Conservation (phyloP, 139 green algal genomes). For the Tetradesmus lagerheimii region DNA sequence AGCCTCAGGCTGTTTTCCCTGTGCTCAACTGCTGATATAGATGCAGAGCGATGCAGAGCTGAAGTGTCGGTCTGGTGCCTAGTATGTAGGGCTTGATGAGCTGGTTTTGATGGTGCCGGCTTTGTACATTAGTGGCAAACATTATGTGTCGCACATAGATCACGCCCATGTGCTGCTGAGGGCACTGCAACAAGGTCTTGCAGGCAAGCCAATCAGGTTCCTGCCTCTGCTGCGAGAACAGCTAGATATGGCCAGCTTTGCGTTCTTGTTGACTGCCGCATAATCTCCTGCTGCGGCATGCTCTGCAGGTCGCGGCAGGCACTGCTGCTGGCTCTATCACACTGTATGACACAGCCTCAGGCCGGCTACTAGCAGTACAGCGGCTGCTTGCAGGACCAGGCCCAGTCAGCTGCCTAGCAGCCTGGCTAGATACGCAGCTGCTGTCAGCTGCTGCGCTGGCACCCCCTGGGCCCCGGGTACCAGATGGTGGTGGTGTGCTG, state of each 20-base stretch:
- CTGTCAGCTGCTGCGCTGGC: neutral
- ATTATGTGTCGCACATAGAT: too few species aligned
- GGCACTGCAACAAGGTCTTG: too few species aligned
- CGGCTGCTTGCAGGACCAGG: conserved; percentile 15
- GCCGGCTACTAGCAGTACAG: conserved; percentile 42
- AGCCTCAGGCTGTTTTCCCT: neutral
- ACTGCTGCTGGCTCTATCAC: neutral
- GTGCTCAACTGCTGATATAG: too few species aligned
- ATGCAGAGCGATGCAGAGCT: too few species aligned
- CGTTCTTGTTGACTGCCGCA: neutral
- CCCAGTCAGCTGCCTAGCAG: conserved; percentile 11
- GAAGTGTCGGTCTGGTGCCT: too few species aligned
- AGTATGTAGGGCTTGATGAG: too few species aligned
- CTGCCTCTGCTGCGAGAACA: neutral
- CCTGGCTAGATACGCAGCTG: neutral
- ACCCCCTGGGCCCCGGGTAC: neutral
- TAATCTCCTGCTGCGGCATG: neutral
- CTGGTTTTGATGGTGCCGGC: too few species aligned
- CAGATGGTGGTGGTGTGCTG: conserved; percentile 38
- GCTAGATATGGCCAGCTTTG: neutral
- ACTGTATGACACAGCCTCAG: conserved; percentile 33
- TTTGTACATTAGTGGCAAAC: too few species aligned
- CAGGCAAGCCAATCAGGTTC: too few species aligned
- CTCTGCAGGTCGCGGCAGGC: conserved; percentile 38
- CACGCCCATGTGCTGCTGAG: too few species aligned